Base-by-base conservation (phyloP, 169 alveolate species). In the Babesia microti region DNA sequence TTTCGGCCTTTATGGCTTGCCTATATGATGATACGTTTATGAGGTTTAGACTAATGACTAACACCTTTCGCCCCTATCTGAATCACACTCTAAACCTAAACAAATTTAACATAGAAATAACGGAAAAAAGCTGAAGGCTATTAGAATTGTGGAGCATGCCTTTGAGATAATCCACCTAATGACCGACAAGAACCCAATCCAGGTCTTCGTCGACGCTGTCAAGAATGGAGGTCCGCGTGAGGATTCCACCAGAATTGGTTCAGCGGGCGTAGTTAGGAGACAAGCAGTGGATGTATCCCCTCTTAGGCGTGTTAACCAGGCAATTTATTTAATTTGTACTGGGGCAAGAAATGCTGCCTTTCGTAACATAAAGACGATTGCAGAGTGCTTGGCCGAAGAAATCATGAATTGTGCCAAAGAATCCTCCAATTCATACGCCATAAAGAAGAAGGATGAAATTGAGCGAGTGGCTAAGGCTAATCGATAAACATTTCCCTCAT, bases 221-320 rank as follows among this genome's bases (percentile, higher is more conserved):
- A 84, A 91, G 82, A 90, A 91, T 59, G 98, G 98, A 34, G 99
- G 99, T 14, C 97, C 98, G 35, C 89, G 99, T 51, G 99, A 95
- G 85, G 99, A 95, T 78, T 91, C 98, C 34, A 91, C 97, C 44
- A 89, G 98, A 80, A 91, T 95, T 49, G 99, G 99, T 17, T 79
- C 97, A 14, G 98, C 97, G 29, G 99, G 98, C 81, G 97, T 89
- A 33, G 98, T 94, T 44, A 88, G 98, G 59, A 84, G 98, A 52
- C 97, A 94, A 83, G 99, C 98, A 28, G 98, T 95, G 45, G 98
- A 95, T 68, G 99, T 96, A 52, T 88, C 99, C 23, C 99, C 99
- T 21, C 73, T 96, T 52, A 89, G 99, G 68, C 90, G 99, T 70
- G 98, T 96, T 41, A 96, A 96, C 83, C 95, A 89, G 67, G 99